A percentile compares a stretch with the other conserved stretches of the same genome.
Evolutionary conservation across 768 basidiomycete genomes (phyloP).

Genomic region (Lactarius akahatsu): DNA sequence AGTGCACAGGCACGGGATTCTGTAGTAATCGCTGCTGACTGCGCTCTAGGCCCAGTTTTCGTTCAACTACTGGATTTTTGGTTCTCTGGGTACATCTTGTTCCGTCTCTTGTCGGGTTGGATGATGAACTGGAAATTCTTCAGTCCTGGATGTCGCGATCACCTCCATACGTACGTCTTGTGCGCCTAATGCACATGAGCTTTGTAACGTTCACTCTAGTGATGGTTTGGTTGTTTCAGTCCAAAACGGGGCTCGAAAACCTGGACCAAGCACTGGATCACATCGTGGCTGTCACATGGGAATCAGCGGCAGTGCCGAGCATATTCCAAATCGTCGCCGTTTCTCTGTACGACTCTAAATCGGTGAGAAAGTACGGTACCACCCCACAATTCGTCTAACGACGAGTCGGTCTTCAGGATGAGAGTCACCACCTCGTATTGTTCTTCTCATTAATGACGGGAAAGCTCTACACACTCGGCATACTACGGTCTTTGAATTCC

Average conservation of each 20-base stretch:
- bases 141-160: constrained; percentile 44
- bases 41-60: constrained; percentile 40
- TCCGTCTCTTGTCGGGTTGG: not conserved
- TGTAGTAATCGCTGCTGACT: constrained; percentile 1
- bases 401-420: not conserved
- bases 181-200: not conserved
- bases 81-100: constrained; percentile 40
- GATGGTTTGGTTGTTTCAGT: constrained; percentile 43
- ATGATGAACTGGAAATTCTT: constrained; percentile 6
- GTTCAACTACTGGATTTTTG: constrained; percentile 49
- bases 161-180: constrained; percentile 40
- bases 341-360: constrained; percentile 34
- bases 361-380: constrained; percentile 33
- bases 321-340: constrained; percentile 37
- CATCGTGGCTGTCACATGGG: constrained; percentile 44
- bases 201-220: constrained; percentile 35
- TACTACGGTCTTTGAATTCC: constrained; percentile 36
- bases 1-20: not conserved
- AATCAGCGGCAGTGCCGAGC: constrained; percentile 40
- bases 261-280: constrained; percentile 42
- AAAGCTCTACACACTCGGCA: constrained; percentile 43
- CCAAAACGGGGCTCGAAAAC: constrained; percentile 36
- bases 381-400: not conserved
- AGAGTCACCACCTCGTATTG: constrained; percentile 38
- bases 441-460: constrained; percentile 52